phyloP scores from a whole-genome alignment of 345 rosid species.

The Citrus mangshanensis region DNA sequence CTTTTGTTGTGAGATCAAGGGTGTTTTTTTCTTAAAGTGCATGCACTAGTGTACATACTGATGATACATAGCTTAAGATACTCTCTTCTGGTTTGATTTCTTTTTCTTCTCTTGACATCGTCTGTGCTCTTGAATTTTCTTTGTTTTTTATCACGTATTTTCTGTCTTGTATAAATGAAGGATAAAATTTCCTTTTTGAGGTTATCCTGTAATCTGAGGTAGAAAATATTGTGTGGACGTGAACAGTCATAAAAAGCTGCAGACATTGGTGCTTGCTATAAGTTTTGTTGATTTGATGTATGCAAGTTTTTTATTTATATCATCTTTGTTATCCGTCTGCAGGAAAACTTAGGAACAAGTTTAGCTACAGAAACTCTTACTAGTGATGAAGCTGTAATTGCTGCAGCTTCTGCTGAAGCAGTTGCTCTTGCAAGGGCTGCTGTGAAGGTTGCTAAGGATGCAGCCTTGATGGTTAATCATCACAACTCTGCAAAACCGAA shows the following conservation, averaged over 20 bases:
- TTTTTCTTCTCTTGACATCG: neutral
- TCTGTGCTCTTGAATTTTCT: neutral
- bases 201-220: neutral
- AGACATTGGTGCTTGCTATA: neutral
- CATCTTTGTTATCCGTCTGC: conserved; percentile 19
- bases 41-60: neutral
- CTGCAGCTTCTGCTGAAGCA: conserved; percentile 92
- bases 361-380: conserved; percentile 72
- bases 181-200: neutral
- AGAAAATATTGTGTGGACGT: neutral
- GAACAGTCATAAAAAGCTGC: neutral
- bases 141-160: neutral
- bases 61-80: neutral
- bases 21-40: neutral
- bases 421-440: conserved; percentile 92
- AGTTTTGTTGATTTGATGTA: neutral
- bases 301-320: neutral
- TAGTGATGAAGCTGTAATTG: conserved; percentile 78
- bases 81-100: neutral
- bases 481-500: conserved; percentile 27
- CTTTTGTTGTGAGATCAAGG: neutral
- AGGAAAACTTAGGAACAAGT: conserved; percentile 58
- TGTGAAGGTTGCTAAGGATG: conserved; percentile 80
- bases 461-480: conserved; percentile 45
- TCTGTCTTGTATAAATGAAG: neutral